phyloP scores from a whole-genome alignment of 208 protist genomes.

The Leishmania tropica region DNA sequence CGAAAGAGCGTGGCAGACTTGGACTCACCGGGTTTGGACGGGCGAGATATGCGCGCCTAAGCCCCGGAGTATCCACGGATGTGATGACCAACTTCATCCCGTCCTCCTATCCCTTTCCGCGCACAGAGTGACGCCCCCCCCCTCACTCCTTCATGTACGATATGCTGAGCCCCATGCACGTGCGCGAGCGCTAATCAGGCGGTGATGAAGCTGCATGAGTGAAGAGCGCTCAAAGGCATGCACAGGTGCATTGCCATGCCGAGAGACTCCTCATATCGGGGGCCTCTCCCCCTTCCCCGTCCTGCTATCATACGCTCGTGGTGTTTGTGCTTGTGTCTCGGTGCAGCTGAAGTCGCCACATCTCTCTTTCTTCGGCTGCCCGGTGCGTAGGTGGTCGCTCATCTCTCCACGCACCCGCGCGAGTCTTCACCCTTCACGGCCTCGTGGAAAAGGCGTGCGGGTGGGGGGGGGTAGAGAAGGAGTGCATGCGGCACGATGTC shows the following conservation, averaged over 20 bases:
- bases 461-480: not conserved
- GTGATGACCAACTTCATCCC: not conserved
- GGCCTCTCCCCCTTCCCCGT: not conserved
- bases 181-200: not conserved
- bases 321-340: not conserved
- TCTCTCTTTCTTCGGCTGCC: slow-evolving; percentile 4
- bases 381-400: not conserved
- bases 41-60: not conserved
- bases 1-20: not conserved
- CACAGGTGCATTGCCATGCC: not conserved
- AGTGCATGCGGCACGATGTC: not conserved
- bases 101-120: not conserved
- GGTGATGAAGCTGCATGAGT: not conserved
- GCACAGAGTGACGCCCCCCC: not conserved
- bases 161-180: not conserved
- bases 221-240: not conserved
- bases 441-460: not conserved
- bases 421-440: not conserved
- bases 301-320: not conserved
- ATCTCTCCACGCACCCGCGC: not conserved
- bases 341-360: not conserved
- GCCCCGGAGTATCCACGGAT: not conserved
- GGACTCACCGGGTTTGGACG: not conserved
- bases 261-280: not conserved
- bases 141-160: not conserved